Evolutionary conservation across 2,329 filamentous ascomycete species (phyloP).

Genomic region (Thyridium curvatum): DNA sequence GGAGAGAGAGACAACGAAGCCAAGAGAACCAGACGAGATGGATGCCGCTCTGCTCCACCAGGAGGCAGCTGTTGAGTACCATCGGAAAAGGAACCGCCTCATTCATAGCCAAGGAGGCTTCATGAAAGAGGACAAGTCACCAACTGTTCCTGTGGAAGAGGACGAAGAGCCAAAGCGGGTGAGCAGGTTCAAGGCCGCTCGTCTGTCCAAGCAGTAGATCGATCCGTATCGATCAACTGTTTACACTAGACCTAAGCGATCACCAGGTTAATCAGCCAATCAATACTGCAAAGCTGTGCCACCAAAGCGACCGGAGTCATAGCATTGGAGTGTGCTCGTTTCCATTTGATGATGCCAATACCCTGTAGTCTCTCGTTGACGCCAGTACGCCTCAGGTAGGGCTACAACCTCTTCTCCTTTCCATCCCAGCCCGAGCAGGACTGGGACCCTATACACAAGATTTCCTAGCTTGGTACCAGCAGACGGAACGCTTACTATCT

Average conservation of each 20-base stretch:
- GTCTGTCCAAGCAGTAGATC: constrained; percentile 45
- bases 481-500: constrained; percentile 37
- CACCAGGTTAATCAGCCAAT: too few species aligned
- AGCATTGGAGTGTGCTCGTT: too few species aligned
- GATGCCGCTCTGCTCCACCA: constrained; percentile 68
- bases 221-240: constrained; percentile 5
- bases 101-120: constrained; percentile 83
- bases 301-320: not conserved
- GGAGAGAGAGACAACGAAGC: constrained; percentile 38
- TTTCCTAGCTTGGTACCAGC: too few species aligned
- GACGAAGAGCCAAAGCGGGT: constrained; percentile 55
- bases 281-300: not conserved
- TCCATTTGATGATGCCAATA: too few species aligned
- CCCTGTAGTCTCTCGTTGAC: too few species aligned
- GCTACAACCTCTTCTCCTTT: too few species aligned
- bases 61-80: constrained; percentile 77
- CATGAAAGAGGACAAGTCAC: constrained; percentile 61
- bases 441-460: too few species aligned
- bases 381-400: too few species aligned
- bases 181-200: constrained; percentile 69
- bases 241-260: not conserved
- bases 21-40: constrained; percentile 53
- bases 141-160: constrained; percentile 62
- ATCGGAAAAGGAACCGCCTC: constrained; percentile 73
- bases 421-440: too few species aligned